phyloP scores from a whole-genome alignment of 306 rosid genomes.

The Gillenia trifoliata region DNA sequence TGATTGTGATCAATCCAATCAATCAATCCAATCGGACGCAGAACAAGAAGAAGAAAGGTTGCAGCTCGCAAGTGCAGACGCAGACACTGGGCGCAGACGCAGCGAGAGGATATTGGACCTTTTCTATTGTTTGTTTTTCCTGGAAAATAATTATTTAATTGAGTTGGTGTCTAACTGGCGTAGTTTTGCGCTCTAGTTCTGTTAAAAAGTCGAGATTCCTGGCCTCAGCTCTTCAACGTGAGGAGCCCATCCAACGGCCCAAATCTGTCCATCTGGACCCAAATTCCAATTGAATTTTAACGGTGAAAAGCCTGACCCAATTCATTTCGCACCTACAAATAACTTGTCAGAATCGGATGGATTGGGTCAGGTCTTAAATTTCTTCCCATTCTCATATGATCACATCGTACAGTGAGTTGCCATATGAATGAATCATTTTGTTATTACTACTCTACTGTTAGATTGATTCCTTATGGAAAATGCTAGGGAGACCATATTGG shows the following conservation, averaged over 20 bases:
- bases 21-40: neutral
- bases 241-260: neutral
- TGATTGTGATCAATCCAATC: neutral
- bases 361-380: no score
- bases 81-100: no score
- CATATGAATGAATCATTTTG: no score
- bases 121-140: neutral
- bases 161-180: neutral
- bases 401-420: no score
- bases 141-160: neutral
- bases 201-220: neutral
- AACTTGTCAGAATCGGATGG: no score
- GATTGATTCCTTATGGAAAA: no score
- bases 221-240: neutral
- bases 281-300: neutral
- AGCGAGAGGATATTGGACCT: neutral
- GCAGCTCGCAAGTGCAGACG: neutral
- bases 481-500: no score
- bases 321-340: neutral
- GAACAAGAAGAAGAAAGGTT: neutral
- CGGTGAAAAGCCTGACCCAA: neutral
- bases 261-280: neutral
- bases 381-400: no score
- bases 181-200: neutral
- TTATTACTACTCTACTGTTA: no score